Evolutionary conservation across 352 stramenopile species (phyloP).

Genomic region (Aphanomyces euteiches): DNA sequence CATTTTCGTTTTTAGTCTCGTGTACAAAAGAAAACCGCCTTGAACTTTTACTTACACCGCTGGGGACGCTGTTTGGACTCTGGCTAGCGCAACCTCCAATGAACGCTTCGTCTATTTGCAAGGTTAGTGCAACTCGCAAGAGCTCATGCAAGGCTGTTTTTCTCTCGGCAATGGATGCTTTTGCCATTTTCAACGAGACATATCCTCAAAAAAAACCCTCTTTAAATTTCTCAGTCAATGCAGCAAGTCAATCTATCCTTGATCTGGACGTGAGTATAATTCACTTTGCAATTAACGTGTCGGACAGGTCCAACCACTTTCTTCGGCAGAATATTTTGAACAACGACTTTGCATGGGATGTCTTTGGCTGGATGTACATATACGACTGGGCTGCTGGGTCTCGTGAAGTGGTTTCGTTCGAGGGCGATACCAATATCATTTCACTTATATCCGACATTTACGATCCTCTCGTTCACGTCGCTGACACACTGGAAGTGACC

Average conservation of each 20-base stretch:
- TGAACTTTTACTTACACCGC: too few relatives aligned
- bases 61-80: too few relatives aligned
- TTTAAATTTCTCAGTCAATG: neutral
- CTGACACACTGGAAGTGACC: conserved; percentile 9
- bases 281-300: too few relatives aligned
- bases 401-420: conserved; percentile 9
- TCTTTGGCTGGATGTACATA: conserved; percentile 14
- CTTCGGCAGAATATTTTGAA: neutral
- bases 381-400: neutral
- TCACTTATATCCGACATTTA: conserved; percentile 11
- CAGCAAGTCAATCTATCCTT: too few relatives aligned
- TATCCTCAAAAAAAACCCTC: too few relatives aligned
- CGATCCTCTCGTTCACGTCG: neutral
- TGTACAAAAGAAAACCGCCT: neutral
- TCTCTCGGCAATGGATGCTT: too few relatives aligned
- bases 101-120: too few relatives aligned
- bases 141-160: too few relatives aligned
- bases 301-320: neutral
- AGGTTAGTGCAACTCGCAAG: too few relatives aligned
- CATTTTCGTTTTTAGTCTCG: conserved; percentile 18
- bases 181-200: too few relatives aligned
- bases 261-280: too few relatives aligned
- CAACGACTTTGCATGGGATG: neutral
- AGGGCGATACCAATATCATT: neutral
- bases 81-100: too few relatives aligned